Evolutionary conservation across 345 rosid species (phyloP).

Genomic region (Eutrema heterophyllum): DNA sequence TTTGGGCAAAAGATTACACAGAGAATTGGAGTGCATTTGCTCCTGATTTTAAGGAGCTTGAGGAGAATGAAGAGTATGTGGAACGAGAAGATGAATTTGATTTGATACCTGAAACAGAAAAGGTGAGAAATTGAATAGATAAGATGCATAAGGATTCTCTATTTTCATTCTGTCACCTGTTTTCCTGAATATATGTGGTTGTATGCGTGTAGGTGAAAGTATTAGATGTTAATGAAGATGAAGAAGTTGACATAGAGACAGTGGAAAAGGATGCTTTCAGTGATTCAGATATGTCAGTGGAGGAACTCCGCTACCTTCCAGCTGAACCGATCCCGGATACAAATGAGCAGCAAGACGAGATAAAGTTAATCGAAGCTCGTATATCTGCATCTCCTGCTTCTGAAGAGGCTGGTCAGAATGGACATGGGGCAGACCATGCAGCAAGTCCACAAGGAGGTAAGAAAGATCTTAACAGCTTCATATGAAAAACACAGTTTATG

Average conservation of each 20-base stretch:
- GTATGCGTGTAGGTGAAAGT: slow-evolving; percentile 62
- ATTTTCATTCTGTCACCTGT: not conserved
- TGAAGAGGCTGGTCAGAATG: slow-evolving; percentile 74
- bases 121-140: slow-evolving; percentile 41
- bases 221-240: slow-evolving; percentile 80
- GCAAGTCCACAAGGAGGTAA: slow-evolving; percentile 88
- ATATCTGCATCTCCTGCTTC: slow-evolving; percentile 78
- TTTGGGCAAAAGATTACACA: slow-evolving; percentile 98
- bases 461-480: not conserved
- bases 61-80: slow-evolving; percentile 98
- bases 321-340: slow-evolving; percentile 80
- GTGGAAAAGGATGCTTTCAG: slow-evolving; percentile 82
- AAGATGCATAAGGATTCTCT: not conserved
- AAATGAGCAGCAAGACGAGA: slow-evolving; percentile 63
- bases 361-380: slow-evolving; percentile 62
- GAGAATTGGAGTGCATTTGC: slow-evolving; percentile 99
- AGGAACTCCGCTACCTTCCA: slow-evolving; percentile 89
- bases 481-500: not conserved
- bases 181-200: slow-evolving; percentile 19
- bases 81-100: slow-evolving; percentile 98
- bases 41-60: slow-evolving; percentile 98
- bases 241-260: slow-evolving; percentile 86
- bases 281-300: slow-evolving; percentile 96
- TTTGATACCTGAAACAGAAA: slow-evolving; percentile 83
- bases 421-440: slow-evolving; percentile 47